Conservation (phyloP, 2,329 filamentous ascomycete genomes). For the Lachnellula subtilissima region DNA sequence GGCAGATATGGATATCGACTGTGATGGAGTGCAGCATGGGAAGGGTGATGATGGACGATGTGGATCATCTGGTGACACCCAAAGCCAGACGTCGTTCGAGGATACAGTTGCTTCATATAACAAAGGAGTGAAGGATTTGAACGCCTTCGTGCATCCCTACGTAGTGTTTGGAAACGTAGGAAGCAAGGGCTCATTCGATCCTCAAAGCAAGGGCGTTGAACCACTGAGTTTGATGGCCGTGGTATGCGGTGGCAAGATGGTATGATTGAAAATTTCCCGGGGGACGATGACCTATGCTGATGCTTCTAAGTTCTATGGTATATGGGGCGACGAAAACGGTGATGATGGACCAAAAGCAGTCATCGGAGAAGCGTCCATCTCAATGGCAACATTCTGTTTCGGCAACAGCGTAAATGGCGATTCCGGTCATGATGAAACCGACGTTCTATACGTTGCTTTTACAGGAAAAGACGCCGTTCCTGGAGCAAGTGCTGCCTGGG, state of each 20-base stretch:
- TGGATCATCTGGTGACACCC: constrained; percentile 39
- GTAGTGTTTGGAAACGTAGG: constrained; percentile 50
- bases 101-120: constrained; percentile 36
- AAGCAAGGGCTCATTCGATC: constrained; percentile 33
- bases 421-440: constrained; percentile 49
- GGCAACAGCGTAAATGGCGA: constrained; percentile 49
- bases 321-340: constrained; percentile 60
- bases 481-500: constrained; percentile 51
- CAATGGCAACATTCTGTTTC: constrained; percentile 54
- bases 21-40: constrained; percentile 45
- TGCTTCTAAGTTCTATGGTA: constrained; percentile 44
- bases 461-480: constrained; percentile 52
- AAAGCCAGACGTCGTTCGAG: constrained; percentile 45
- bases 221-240: constrained; percentile 52
- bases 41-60: constrained; percentile 42
- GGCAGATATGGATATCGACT: constrained; percentile 55
- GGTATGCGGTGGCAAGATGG: constrained; percentile 45
- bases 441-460: constrained; percentile 61
- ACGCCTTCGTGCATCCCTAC: constrained; percentile 48
- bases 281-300: background rate
- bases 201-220: constrained; percentile 39
- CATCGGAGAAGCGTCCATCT: constrained; percentile 54
- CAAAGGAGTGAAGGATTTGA: constrained; percentile 40
- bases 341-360: constrained; percentile 42
- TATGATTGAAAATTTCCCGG: background rate